These are phyloP conservation scores for Hamigera avellanea DNA, from an alignment of 495 filamentous ascomycete genomes.

Conservation along the genomic window DNA sequence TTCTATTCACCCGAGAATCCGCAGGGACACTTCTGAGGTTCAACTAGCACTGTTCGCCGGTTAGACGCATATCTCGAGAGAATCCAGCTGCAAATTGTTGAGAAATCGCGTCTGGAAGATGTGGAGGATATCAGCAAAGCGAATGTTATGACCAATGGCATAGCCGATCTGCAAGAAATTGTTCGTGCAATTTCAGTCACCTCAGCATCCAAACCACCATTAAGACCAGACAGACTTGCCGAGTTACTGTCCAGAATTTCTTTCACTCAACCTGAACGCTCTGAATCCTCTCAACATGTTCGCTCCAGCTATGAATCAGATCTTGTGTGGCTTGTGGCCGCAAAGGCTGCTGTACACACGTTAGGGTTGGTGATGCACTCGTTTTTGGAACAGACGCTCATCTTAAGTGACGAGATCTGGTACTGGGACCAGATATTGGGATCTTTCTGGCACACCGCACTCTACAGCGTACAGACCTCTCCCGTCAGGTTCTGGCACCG, in stretches of 20 bases:
- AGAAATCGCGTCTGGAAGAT: conserved; percentile 5
- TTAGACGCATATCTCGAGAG: conserved; percentile 74
- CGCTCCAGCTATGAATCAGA: conserved; percentile 52
- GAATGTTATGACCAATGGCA: conserved; percentile 7
- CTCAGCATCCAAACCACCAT: conserved; percentile 40
- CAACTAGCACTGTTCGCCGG: conserved; percentile 58
- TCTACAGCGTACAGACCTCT: conserved; percentile 76
- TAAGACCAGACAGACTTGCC: conserved; percentile 41
- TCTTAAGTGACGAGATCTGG: conserved; percentile 68
- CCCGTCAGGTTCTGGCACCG: conserved; percentile 60
- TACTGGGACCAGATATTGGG: conserved; percentile 85
- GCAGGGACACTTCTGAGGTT: conserved; percentile 1
- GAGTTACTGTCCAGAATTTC: conserved; percentile 46
- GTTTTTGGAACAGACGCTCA: conserved; percentile 69
- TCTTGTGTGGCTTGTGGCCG: conserved; percentile 75
- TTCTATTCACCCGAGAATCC: neutral
- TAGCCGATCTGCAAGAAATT: conserved; percentile 43
- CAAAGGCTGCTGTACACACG: conserved; percentile 75
- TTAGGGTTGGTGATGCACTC: conserved; percentile 66
- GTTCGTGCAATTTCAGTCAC: conserved; percentile 58
- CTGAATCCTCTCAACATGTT: conserved; percentile 5
- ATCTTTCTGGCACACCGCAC: conserved; percentile 54
- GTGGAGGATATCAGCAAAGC: conserved; percentile 10
- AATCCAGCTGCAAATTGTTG: conserved; percentile 40
- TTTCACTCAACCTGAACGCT: conserved; percentile 18